Evolutionary conservation across 2,329 filamentous ascomycete species (phyloP), one percentile per base, ranked within the genome.

Genomic region (Fusarium oxysporum): DNA sequence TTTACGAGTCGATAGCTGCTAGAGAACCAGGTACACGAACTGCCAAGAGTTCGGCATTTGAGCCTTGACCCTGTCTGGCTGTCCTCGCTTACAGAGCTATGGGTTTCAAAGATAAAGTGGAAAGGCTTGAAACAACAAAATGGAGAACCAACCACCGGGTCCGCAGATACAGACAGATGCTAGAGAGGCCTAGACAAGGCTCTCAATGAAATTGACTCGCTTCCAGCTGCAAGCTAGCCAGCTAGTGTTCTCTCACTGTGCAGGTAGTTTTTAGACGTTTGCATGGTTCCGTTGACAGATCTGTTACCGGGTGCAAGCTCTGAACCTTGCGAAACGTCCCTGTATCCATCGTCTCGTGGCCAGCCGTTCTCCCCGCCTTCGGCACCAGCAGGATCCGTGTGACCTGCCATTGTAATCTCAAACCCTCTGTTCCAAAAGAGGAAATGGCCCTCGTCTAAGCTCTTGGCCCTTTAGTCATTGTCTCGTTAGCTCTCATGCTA

Each of bases 321-420:
- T 71, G 47, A 61, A 65, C 61, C 55, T 61, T 67, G 62, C 62
- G 64, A 67, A 67, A 66, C 50, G 60, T 51, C 47, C 35, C 50
- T 54, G 41, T 65, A 55, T 62, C 53, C 63, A 72, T 62, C 43
- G 50, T 56, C 64, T 67, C 62, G 62, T 67, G 64, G 62, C 64
- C 47, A 54, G 50, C 55, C 65, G 47, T 59, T 38, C 68, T 65
- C 55, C 62, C 71, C 62, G 57, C 57, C 60, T 64, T 68, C 71
- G 71, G 71, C 62, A 60, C 53, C 54, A 58, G 14, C 33, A 51
- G 62, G 59, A 73, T 70, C 70, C 71, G 68, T 72, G 54, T 70
- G 50, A 45, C 68, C 62, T 66, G 71, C 72, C 72, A 71, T 75
- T 65, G 35, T 48, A 61, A 68, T 68, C 71, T 71, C 67, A 68